Conservation (phyloP, 352 stramenopile genomes). For the Pythium rishiriense region DNA sequence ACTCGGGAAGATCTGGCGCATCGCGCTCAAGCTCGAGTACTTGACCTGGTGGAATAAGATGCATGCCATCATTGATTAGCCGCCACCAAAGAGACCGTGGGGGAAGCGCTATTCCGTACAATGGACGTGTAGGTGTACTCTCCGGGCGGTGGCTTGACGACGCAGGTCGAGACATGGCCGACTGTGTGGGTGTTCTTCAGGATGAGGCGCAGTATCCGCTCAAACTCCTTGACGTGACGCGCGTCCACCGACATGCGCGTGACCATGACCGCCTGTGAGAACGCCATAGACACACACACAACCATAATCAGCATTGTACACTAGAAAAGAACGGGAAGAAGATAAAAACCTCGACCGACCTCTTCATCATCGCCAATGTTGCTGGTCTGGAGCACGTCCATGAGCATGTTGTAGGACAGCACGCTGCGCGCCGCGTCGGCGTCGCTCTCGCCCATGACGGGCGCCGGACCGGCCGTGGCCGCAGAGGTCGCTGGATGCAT, state of each 20-base stretch:
- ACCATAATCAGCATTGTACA: not conserved
- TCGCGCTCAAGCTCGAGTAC: slow-evolving; percentile 70
- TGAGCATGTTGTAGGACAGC: slow-evolving; percentile 74
- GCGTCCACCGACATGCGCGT: slow-evolving; percentile 80
- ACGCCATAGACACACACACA: not conserved
- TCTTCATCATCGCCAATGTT: slow-evolving; percentile 82
- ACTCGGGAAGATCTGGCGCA: slow-evolving; percentile 74
- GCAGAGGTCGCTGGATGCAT: not conserved
- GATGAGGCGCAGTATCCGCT: slow-evolving; percentile 76
- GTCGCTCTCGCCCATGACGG: slow-evolving; percentile 14
- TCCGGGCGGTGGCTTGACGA: slow-evolving; percentile 70
- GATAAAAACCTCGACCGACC: slow-evolving; percentile 26
- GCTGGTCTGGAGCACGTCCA: slow-evolving; percentile 70
- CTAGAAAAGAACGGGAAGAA: not conserved
- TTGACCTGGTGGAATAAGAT: slow-evolving; percentile 48
- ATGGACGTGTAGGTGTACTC: slow-evolving; percentile 85
- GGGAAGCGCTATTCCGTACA: slow-evolving; percentile 51
- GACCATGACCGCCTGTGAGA: slow-evolving; percentile 81
- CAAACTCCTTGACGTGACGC: slow-evolving; percentile 76
- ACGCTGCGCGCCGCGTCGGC: slow-evolving; percentile 36
- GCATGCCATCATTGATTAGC: no score
- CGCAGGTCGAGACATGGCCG: slow-evolving; percentile 79
- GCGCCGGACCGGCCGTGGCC: not conserved
- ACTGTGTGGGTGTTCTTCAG: slow-evolving; percentile 79
- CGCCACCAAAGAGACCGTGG: no score